phyloP scores from a whole-genome alignment of 2,329 filamentous ascomycete genomes.

The Botrytis pseudocinerea region DNA sequence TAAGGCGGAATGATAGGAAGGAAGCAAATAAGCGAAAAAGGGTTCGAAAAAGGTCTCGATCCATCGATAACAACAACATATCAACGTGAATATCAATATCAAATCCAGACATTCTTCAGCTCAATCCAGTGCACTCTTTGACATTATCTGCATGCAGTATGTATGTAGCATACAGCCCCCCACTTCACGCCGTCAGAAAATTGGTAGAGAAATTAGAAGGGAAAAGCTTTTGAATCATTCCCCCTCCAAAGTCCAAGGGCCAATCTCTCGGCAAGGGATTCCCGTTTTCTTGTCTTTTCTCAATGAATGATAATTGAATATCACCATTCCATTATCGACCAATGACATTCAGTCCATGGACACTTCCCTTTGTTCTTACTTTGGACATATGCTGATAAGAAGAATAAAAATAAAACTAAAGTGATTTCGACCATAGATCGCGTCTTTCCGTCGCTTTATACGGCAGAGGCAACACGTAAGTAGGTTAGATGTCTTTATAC shows the following conservation, averaged over 20 bases:
- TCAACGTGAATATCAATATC: not conserved
- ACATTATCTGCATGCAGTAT: not conserved
- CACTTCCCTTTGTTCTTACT: not conserved
- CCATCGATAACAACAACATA: not conserved
- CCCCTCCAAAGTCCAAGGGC: not conserved
- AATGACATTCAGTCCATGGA: not conserved
- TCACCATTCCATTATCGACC: not conserved
- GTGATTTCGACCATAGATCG: not conserved
- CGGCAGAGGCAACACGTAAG: not conserved
- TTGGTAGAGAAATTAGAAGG: not conserved
- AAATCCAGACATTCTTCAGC: not conserved
- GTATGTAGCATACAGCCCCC: not conserved
- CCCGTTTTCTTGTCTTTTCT: constrained; percentile 3
- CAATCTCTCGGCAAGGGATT: constrained; percentile 8
- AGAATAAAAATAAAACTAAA: not conserved
- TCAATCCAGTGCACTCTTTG: not conserved
- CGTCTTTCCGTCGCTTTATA: not conserved
- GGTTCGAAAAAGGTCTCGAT: not conserved
- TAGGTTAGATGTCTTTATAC: not conserved
- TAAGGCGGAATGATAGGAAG: not conserved
- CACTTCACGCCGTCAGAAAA: not conserved
- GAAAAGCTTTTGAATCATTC: not conserved
- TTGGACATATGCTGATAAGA: not conserved
- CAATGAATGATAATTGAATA: not conserved
- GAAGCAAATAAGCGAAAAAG: constrained; percentile 1